A percentile compares a stretch with the other conserved stretches of the same genome.
Evolutionary conservation across 179 eudicot genomes (phyloP).

Genomic region (Spergularia azorica): DNA sequence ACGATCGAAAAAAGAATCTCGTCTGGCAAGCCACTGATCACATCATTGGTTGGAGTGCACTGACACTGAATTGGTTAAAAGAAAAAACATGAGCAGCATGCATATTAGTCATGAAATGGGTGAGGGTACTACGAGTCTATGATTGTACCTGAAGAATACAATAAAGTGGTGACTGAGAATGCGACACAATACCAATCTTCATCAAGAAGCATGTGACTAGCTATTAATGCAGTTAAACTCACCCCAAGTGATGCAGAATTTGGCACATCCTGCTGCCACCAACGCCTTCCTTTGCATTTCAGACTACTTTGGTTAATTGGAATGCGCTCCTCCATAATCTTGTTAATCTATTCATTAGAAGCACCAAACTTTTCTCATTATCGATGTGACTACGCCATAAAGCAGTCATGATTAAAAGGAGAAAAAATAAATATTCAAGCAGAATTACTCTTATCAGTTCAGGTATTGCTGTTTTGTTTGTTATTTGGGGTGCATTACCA

Average conservation of each 20-base stretch:
- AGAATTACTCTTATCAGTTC: too few relatives aligned
- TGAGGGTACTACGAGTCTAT: too few relatives aligned
- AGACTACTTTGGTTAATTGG: background rate
- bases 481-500: too few relatives aligned
- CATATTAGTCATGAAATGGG: too few relatives aligned
- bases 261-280: background rate
- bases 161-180: background rate
- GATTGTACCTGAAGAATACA: too few relatives aligned
- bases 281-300: constrained; percentile 3
- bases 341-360: background rate
- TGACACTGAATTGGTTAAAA: background rate
- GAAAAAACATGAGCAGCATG: too few relatives aligned
- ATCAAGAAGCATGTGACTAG: background rate
- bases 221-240: background rate
- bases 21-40: background rate
- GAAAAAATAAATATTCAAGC: too few relatives aligned
- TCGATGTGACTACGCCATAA: too few relatives aligned
- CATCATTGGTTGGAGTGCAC: background rate
- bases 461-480: too few relatives aligned
- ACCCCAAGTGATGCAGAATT: background rate
- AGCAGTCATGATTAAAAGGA: too few relatives aligned
- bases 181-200: background rate
- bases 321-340: constrained; percentile 1
- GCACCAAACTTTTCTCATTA: too few relatives aligned
- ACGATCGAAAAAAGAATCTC: background rate